phyloP scores from a whole-genome alignment of 495 filamentous ascomycete species.

The Xylaria telfairii region DNA sequence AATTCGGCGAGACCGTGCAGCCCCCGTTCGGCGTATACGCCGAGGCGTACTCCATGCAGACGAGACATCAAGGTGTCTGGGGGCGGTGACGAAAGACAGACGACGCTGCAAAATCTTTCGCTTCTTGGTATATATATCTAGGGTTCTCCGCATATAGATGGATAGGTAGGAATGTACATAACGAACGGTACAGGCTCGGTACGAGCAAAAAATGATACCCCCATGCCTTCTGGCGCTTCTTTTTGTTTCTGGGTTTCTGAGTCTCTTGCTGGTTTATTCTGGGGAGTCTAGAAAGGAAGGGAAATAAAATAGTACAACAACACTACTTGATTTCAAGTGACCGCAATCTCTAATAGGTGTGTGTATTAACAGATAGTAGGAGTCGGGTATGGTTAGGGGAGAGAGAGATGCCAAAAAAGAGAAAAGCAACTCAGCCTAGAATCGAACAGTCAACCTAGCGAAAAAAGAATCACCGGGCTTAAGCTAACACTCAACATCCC shows the following conservation, averaged over 20 bases:
- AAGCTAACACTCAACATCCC: slow-evolving; percentile 9
- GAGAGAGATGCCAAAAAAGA: neutral
- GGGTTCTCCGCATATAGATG: neutral
- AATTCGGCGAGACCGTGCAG: neutral
- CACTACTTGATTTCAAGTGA: neutral
- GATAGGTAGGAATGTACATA: slow-evolving; percentile 6
- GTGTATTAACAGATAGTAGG: neutral
- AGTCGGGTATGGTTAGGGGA: neutral
- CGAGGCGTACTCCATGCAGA: slow-evolving; percentile 17
- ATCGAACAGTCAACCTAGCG: neutral
- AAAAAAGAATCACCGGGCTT: slow-evolving; percentile 4
- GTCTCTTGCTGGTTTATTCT: neutral
- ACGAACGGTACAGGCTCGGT: neutral
- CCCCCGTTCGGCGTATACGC: slow-evolving; percentile 19
- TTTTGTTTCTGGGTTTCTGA: neutral
- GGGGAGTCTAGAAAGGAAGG: neutral
- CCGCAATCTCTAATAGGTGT: neutral
- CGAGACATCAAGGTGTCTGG: slow-evolving; percentile 6
- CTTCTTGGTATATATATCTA: neutral
- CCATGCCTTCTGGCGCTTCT: neutral
- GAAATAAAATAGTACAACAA: neutral
- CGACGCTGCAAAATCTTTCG: no score
- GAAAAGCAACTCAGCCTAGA: neutral
- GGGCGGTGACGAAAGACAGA: neutral
- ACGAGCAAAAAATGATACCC: slow-evolving; percentile 14